Evolutionary conservation across 208 protist genomes (phyloP).

Genomic region (Wallacemonas collosoma): DNA sequence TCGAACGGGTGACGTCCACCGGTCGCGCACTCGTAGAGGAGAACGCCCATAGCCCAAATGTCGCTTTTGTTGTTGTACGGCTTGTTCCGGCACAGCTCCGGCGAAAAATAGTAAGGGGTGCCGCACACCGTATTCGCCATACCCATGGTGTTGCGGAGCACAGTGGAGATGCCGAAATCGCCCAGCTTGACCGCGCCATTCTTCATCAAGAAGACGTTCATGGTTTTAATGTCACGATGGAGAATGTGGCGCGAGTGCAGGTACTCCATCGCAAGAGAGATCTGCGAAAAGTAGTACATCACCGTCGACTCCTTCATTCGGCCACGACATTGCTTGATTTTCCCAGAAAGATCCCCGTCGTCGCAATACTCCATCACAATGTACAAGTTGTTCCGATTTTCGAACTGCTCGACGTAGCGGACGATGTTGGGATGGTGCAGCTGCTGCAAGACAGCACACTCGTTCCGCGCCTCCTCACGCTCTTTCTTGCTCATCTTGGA

Average conservation of each 20-base stretch:
- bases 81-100: constrained; percentile 94
- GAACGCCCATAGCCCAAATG: constrained; percentile 93
- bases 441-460: constrained; percentile 85
- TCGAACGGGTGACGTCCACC: constrained; percentile 92
- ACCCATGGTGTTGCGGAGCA: constrained; percentile 91
- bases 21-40: constrained; percentile 90
- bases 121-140: constrained; percentile 94
- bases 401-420: constrained; percentile 92
- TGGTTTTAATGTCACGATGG: constrained; percentile 94
- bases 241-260: constrained; percentile 92
- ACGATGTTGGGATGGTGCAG: constrained; percentile 93
- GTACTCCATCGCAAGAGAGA: constrained; percentile 93
- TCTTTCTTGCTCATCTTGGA: constrained; percentile 86
- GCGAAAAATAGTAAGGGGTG: constrained; percentile 96
- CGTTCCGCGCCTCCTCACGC: constrained; percentile 86
- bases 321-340: constrained; percentile 64
- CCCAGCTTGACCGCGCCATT: constrained; percentile 91
- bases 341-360: constrained; percentile 77
- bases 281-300: constrained; percentile 92
- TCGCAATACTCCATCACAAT: constrained; percentile 96
- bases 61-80: constrained; percentile 97
- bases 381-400: constrained; percentile 87
- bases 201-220: constrained; percentile 95
- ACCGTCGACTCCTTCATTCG: constrained; percentile 83
- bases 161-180: constrained; percentile 93